These are phyloP conservation scores for Hyphopichia wangnamkhiaoensis DNA, from an alignment of 1,139 yeast species.

Conservation along the genomic window DNA sequence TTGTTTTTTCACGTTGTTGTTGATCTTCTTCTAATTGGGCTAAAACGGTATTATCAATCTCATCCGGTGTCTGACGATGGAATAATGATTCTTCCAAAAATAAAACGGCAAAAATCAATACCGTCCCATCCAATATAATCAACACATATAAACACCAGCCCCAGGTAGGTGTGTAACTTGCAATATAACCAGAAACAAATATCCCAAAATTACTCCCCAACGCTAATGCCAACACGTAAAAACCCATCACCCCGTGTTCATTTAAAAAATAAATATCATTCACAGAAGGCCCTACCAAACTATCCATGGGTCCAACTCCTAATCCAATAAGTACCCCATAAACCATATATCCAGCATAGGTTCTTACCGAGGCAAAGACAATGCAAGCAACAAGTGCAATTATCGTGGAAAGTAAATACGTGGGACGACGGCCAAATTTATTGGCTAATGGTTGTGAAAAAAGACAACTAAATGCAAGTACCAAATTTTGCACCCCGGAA, in stretches of 20 bases:
- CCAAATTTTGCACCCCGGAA: conserved; percentile 1
- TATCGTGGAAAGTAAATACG: conserved; percentile 1
- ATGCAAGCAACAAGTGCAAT: neutral
- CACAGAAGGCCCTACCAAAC: conserved; percentile 1
- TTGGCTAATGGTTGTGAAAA: conserved; percentile 4
- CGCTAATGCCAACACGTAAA: conserved; percentile 24
- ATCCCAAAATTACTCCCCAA: conserved; percentile 47
- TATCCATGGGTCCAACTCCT: conserved; percentile 4
- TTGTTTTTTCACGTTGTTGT: conserved; percentile 1
- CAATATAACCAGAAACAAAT: conserved; percentile 40
- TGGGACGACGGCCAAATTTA: conserved; percentile 3
- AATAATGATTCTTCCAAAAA: conserved; percentile 4
- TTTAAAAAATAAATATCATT: conserved; percentile 13
- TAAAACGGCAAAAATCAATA: conserved; percentile 9
- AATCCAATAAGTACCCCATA: conserved; percentile 4
- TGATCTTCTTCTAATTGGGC: neutral
- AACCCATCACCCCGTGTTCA: conserved; percentile 1
- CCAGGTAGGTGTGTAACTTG: neutral
- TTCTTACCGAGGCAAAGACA: neutral
- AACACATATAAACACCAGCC: conserved; percentile 5
- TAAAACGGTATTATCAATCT: neutral
- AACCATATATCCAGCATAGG: conserved; percentile 3
- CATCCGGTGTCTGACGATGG: neutral
- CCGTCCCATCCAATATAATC: conserved; percentile 12
- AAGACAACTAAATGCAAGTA: conserved; percentile 3